Percentiles rank a stretch among this genome's conserved stretches.
Conservation (phyloP, 805 yeast species). For the Hermanozyma aechmeae region DNA sequence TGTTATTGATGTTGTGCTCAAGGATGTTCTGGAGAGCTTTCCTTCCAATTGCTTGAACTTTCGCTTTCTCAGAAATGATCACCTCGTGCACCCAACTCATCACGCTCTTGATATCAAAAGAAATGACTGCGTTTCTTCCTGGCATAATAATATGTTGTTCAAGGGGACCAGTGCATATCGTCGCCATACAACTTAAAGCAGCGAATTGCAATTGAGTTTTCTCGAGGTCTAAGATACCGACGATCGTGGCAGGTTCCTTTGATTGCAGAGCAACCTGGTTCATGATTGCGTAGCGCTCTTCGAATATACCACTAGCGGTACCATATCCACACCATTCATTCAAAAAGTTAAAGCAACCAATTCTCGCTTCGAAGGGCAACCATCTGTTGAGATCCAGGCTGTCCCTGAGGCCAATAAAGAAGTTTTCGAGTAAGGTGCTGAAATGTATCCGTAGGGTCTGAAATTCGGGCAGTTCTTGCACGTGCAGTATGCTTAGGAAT, state of each 20-base stretch:
- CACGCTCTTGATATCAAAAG: slow-evolving; percentile 63
- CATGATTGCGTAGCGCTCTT: slow-evolving; percentile 57
- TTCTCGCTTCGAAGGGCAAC: slow-evolving; percentile 81
- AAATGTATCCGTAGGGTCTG: slow-evolving; percentile 77
- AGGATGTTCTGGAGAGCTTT: slow-evolving; percentile 65
- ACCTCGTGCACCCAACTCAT: slow-evolving; percentile 77
- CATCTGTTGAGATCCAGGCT: slow-evolving; percentile 35
- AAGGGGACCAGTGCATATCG: slow-evolving; percentile 68
- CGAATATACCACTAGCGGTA: slow-evolving; percentile 46
- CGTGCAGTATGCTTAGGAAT: slow-evolving; percentile 44
- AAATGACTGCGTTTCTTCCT: slow-evolving; percentile 42
- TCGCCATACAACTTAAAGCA: slow-evolving; percentile 77
- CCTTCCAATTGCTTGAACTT: slow-evolving; percentile 53
- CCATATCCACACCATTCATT: slow-evolving; percentile 97
- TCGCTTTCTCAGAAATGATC: slow-evolving; percentile 48
- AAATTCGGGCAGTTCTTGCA: slow-evolving; percentile 59
- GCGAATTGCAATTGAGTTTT: slow-evolving; percentile 59
- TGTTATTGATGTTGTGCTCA: slow-evolving; percentile 45
- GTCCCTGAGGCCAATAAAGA: slow-evolving; percentile 48
- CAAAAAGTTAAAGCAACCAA: slow-evolving; percentile 70
- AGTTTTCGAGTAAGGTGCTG: slow-evolving; percentile 70
- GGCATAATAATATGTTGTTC: slow-evolving; percentile 37
- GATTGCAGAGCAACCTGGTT: slow-evolving; percentile 30
- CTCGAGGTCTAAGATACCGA: slow-evolving; percentile 76
- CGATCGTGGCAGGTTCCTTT: slow-evolving; percentile 40